phyloP scores from a whole-genome alignment of 1,139 yeast species.

The Suhomyces terraborum region DNA sequence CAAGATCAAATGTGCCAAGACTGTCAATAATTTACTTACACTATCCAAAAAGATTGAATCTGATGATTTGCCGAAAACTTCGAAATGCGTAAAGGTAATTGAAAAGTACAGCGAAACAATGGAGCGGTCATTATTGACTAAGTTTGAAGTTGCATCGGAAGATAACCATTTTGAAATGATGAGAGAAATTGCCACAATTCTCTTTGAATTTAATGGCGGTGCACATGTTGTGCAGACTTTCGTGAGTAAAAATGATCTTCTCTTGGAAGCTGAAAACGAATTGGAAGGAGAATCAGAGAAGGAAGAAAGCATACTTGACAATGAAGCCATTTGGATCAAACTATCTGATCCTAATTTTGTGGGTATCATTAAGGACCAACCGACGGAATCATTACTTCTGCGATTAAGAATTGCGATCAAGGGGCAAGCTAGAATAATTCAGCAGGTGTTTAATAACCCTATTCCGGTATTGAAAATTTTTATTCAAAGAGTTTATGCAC shows the following conservation, averaged over 20 bases:
- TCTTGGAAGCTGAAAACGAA: conserved; percentile 40
- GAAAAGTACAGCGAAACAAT: conserved; percentile 74
- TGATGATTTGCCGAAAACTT: conserved; percentile 52
- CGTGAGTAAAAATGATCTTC: conserved; percentile 77
- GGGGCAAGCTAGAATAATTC: conserved; percentile 72
- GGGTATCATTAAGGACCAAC: conserved; percentile 35
- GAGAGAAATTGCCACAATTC: conserved; percentile 77
- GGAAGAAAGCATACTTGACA: conserved; percentile 42
- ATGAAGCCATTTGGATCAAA: conserved; percentile 41
- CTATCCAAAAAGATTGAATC: conserved; percentile 63
- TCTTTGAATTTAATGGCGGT: conserved; percentile 85
- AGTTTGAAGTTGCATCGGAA: conserved; percentile 62
- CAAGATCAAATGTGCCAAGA: conserved; percentile 66
- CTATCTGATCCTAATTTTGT: conserved; percentile 40
- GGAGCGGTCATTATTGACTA: conserved; percentile 64
- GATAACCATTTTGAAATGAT: conserved; percentile 63
- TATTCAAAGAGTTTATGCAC: conserved; percentile 77
- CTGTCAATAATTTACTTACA: conserved; percentile 64
- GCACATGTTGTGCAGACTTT: conserved; percentile 79
- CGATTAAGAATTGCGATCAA: conserved; percentile 49
- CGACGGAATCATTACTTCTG: conserved; percentile 36
- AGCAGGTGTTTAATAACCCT: conserved; percentile 70
- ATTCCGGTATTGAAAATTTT: conserved; percentile 68
- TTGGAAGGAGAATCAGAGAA: conserved; percentile 34
- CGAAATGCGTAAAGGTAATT: conserved; percentile 53